Evolutionary conservation across 306 rosid genomes (phyloP), one percentile per base, ranked within the genome.

Genomic region (Medicago arabica): DNA sequence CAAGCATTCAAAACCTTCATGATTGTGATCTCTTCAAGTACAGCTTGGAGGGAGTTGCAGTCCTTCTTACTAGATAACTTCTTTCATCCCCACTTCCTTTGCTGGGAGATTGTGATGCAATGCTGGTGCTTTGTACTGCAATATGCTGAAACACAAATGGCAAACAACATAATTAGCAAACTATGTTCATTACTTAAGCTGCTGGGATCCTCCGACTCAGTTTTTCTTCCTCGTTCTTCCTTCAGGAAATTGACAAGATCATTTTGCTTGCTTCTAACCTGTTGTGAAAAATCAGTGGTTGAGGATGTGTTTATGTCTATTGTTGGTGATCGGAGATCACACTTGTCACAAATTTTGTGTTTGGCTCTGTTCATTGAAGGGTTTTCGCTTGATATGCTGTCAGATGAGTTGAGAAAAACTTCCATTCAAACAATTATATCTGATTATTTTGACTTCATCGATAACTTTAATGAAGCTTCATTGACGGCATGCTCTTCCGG

Each of bases 21-120:
- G 87, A 79, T 86, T 78, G 92, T 85, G 70, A 77, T 89, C 80
- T 90, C 89, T 78, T 86, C 97, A 74, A 89, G 88, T 76, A 28
- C 44, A 74, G 89, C 83, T 80, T 90, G 95, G 98, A 67, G 41
- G 14, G 89, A 86, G 74, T 36, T 90, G 34, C 90, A 94, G 86
- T 83, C 85, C 72, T 86, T 94, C 83, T 87, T 94, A 76, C 86
- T 90, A 19, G 97, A 85, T 75, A 92, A 92, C 81, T 65, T 92
- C 53, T 89, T 90, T 82, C 98, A 95, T 86, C 97, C 98, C 63
- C 98, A 95, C 87, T 84, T 92, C 64, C 91, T 95, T 59, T 90
- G 97, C 86, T 75, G 85, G 92, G 97, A 92, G 76, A 80, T 95
- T 82, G 89, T 92, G 51, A 87, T 88, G 95, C 97, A 95, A 82